Base-by-base conservation (phyloP, 2,329 filamentous ascomycete species). In the Hymenoscyphus occultus region DNA sequence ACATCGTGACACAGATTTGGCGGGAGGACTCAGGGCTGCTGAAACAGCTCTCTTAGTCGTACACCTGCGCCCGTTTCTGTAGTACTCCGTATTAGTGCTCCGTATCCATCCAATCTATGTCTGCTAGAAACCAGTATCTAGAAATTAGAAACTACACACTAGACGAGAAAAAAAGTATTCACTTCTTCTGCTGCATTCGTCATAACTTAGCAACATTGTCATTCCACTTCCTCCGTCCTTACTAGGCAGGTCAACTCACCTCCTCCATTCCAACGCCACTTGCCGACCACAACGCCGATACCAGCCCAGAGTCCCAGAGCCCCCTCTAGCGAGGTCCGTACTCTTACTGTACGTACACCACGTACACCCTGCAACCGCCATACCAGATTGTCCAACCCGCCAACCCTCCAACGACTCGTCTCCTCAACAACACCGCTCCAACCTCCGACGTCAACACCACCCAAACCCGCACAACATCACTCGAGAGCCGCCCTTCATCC, bases 371-470 rank as follows among this genome's bases (percentile, higher is more conserved):
- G 22, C 22, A 54, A 54, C 48, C 48, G 48, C 48, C 19, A 54
- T 13, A 54, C 48, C 48, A 12, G 45, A 51, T 54, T 19, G 48
- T 54, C 48, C 10, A 48, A 54, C 48, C 16, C 2, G 2, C 28
- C 28, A 28, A 28, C 28, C 28, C 28, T 59, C 56, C 32, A 40
- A 39, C 48, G 3, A 19, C 19, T 56, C 48, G 48, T 28, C 28
- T 39, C 56, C 39, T 59, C 56, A 39, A 39, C 56, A 59, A 59
- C 56, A 59, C 32, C 32, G 10, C 31, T 40, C 32, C 32, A 22
- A 39, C 32, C 56, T 51, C 56, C 57, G 39, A 59, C 57, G 56
- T 64, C 54, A 42, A 70, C 32, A 42, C 45, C 22, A 54, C 48
- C 48, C 19, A 22, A 54, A 54, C 9, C 5, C 48, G 48, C 19